Percentiles rank a stretch among this genome's conserved stretches.
Evolutionary conservation across 768 basidiomycete species (phyloP).

Genomic region (Russula griseocarnosa): DNA sequence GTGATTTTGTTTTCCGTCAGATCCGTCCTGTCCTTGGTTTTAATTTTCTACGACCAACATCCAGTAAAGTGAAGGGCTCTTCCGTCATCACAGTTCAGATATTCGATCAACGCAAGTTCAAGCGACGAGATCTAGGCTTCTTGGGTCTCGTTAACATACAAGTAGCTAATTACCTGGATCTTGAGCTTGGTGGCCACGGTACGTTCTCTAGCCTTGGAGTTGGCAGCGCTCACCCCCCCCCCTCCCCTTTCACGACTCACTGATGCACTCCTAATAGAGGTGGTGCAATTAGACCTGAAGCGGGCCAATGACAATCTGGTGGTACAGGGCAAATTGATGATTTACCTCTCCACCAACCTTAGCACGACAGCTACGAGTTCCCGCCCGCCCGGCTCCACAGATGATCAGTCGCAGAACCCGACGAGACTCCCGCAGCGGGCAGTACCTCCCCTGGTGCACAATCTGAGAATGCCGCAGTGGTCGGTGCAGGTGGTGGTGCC

Average conservation of each 20-base stretch:
- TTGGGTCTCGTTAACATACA: slow-evolving; percentile 94
- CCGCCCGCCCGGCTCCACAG: slow-evolving; percentile 63
- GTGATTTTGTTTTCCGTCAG: slow-evolving; percentile 32
- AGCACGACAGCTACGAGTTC: slow-evolving; percentile 48
- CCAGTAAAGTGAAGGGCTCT: slow-evolving; percentile 92
- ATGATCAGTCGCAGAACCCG: too few species aligned
- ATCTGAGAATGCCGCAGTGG: too few species aligned
- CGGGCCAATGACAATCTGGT: slow-evolving; percentile 97
- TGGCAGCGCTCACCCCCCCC: too few species aligned
- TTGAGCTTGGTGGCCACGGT: slow-evolving; percentile 94
- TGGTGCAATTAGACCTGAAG: slow-evolving; percentile 93
- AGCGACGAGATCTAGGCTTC: slow-evolving; percentile 96
- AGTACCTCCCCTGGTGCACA: slow-evolving; percentile 28
- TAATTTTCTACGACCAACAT: neutral
- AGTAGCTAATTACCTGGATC: slow-evolving; percentile 85
- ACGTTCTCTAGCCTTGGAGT: slow-evolving; percentile 33
- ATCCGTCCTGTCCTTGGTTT: slow-evolving; percentile 23
- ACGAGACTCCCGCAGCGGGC: slow-evolving; percentile 39
- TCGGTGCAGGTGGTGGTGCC: slow-evolving; percentile 32
- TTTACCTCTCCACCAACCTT: slow-evolving; percentile 94
- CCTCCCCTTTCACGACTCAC: neutral
- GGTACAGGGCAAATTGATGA: slow-evolving; percentile 95
- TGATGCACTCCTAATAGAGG: slow-evolving; percentile 47
- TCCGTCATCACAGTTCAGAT: slow-evolving; percentile 99
- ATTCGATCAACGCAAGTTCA: slow-evolving; percentile 99